Evolutionary conservation across 2,329 filamentous ascomycete genomes (phyloP).

Genomic region (Calonectria crousiana): DNA sequence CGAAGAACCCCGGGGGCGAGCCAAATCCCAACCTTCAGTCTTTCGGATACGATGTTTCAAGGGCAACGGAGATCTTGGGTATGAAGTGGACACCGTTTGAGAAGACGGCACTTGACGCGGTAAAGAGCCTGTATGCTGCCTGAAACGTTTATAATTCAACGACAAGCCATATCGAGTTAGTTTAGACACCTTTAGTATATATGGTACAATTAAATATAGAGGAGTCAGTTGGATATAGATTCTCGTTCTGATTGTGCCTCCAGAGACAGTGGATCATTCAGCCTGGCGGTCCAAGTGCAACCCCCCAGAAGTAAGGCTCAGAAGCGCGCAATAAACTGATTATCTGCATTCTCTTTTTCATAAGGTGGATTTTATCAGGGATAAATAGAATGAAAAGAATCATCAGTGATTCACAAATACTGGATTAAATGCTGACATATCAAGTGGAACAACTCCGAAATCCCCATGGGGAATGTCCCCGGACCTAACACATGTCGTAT

Average conservation of each 20-base stretch:
- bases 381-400: background rate
- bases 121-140: background rate
- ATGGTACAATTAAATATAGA: background rate
- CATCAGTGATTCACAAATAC: background rate
- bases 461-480: background rate
- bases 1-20: background rate
- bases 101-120: background rate
- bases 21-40: background rate
- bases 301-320: background rate
- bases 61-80: background rate
- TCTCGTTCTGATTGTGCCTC: background rate
- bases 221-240: background rate
- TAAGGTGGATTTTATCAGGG: background rate
- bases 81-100: slow-evolving; percentile 16
- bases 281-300: background rate
- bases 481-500: background rate
- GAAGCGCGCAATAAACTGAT: background rate
- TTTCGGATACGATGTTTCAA: slow-evolving; percentile 5
- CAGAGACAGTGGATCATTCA: background rate
- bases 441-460: background rate
- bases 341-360: too few relatives aligned
- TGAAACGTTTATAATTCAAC: background rate
- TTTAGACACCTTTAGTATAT: background rate
- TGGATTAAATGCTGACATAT: background rate
- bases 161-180: background rate